A percentile compares a stretch with the other conserved stretches of the same genome.
phyloP scores from a whole-genome alignment of 1,139 yeast genomes.

The Debaryomyces udenii region DNA sequence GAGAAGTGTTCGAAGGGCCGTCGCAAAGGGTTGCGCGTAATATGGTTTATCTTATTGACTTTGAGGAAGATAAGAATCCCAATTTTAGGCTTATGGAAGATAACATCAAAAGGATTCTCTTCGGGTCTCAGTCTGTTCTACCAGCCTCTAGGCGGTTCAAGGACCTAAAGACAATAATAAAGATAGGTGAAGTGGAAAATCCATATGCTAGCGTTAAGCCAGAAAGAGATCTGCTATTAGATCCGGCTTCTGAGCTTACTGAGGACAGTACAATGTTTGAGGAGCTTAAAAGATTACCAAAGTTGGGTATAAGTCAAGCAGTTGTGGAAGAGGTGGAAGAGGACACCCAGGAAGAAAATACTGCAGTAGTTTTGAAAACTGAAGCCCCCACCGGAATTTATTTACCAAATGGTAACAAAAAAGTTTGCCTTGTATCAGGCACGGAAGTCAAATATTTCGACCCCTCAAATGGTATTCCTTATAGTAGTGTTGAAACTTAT shows the following conservation, averaged over 20 bases:
- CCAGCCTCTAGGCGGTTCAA: conserved; percentile 57
- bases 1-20: conserved; percentile 64
- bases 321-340: conserved; percentile 47
- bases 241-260: conserved; percentile 35
- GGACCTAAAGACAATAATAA: conserved; percentile 56
- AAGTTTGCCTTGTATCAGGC: conserved; percentile 77
- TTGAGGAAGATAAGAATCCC: conserved; percentile 32
- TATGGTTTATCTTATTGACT: conserved; percentile 50
- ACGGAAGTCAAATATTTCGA: conserved; percentile 82
- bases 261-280: conserved; percentile 50
- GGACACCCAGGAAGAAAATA: conserved; percentile 42
- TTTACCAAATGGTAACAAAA: conserved; percentile 70
- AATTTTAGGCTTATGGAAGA: conserved; percentile 25
- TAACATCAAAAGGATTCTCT: conserved; percentile 47
- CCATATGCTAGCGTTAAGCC: conserved; percentile 43
- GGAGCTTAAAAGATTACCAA: conserved; percentile 59
- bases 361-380: conserved; percentile 55
- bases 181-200: conserved; percentile 48
- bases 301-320: conserved; percentile 63
- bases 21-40: conserved; percentile 58
- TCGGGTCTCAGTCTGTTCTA: conserved; percentile 62
- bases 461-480: conserved; percentile 85
- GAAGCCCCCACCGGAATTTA: conserved; percentile 77
- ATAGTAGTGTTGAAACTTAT: conserved; percentile 79
- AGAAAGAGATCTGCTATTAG: conserved; percentile 40